A percentile compares a stretch with the other conserved stretches of the same genome.
These are phyloP conservation scores for Claviceps capensis DNA, from an alignment of 2,329 filamentous ascomycete species.

Conservation along the genomic window DNA sequence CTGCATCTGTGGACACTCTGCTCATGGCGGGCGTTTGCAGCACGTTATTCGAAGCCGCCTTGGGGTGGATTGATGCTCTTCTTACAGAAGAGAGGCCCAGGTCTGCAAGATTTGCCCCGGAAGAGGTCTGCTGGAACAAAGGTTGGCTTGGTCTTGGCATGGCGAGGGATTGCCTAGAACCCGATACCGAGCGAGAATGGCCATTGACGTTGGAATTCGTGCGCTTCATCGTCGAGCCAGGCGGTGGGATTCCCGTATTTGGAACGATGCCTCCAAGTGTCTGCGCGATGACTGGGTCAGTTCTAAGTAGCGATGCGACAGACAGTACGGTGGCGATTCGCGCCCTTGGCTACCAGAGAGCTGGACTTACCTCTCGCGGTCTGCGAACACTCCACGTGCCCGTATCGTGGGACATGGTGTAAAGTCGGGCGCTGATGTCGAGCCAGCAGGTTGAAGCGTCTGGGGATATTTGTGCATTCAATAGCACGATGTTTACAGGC, in stretches of 20 bases:
- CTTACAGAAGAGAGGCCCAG: slow-evolving; percentile 72
- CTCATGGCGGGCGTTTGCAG: slow-evolving; percentile 39
- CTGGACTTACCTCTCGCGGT: slow-evolving; percentile 62
- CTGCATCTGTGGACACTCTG: slow-evolving; percentile 36
- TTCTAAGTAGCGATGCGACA: slow-evolving; percentile 8
- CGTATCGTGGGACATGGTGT: slow-evolving; percentile 68
- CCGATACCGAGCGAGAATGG: slow-evolving; percentile 72
- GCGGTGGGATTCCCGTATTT: slow-evolving; percentile 78
- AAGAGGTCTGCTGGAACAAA: slow-evolving; percentile 73
- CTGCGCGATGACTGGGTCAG: slow-evolving; percentile 27
- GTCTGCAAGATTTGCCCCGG: slow-evolving; percentile 67
- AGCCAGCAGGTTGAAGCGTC: neutral
- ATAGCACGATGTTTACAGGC: neutral
- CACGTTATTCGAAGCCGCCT: slow-evolving; percentile 26
- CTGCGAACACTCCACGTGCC: slow-evolving; percentile 86
- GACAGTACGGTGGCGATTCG: neutral
- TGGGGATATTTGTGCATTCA: neutral
- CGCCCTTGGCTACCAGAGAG: slow-evolving; percentile 3
- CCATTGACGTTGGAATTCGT: slow-evolving; percentile 60
- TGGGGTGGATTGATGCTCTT: slow-evolving; percentile 69
- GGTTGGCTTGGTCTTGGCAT: slow-evolving; percentile 74
- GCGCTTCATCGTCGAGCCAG: slow-evolving; percentile 86
- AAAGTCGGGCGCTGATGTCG: slow-evolving; percentile 5
- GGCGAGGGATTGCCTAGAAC: slow-evolving; percentile 74
- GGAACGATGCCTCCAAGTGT: slow-evolving; percentile 75